A percentile compares a stretch with the other conserved stretches of the same genome.
Conservation (phyloP, 192 early-diverging fungal species). For the Umbelopsis ramanniana region DNA sequence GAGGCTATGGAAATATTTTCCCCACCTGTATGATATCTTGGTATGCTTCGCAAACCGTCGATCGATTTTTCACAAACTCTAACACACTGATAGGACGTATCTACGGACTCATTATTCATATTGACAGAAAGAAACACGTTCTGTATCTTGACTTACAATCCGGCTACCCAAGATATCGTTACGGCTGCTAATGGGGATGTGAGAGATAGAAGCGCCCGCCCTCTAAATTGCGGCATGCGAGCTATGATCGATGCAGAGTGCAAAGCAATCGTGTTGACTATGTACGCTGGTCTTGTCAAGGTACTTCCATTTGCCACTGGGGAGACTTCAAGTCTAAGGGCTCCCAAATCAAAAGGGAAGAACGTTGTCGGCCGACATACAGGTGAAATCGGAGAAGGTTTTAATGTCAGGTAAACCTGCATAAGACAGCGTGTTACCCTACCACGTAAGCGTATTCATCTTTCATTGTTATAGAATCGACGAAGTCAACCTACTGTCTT, state of each 20-base stretch:
- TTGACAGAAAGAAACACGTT: conserved; percentile 69
- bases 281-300: conserved; percentile 74
- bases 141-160: conserved; percentile 69
- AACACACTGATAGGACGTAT: conserved; percentile 44
- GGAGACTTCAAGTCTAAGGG: background rate
- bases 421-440: conserved; percentile 18
- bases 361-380: background rate
- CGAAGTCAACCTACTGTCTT: conserved; percentile 58
- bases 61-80: background rate
- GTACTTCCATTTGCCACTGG: conserved; percentile 58
- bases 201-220: conserved; percentile 56
- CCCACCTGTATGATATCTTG: conserved; percentile 23
- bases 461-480: conserved; percentile 42
- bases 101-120: conserved; percentile 69
- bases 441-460: background rate
- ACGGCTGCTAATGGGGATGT: conserved; percentile 71
- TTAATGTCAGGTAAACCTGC: conserved; percentile 17
- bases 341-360: background rate
- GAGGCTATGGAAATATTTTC: conserved; percentile 54
- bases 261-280: conserved; percentile 58
- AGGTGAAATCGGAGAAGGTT: conserved; percentile 11
- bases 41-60: background rate
- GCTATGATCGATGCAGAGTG: conserved; percentile 61
- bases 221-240: conserved; percentile 54
- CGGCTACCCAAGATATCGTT: conserved; percentile 30